phyloP scores from a whole-genome alignment of 1,284 basidiomycete species.

The Microbotryum silenes-acaulis region DNA sequence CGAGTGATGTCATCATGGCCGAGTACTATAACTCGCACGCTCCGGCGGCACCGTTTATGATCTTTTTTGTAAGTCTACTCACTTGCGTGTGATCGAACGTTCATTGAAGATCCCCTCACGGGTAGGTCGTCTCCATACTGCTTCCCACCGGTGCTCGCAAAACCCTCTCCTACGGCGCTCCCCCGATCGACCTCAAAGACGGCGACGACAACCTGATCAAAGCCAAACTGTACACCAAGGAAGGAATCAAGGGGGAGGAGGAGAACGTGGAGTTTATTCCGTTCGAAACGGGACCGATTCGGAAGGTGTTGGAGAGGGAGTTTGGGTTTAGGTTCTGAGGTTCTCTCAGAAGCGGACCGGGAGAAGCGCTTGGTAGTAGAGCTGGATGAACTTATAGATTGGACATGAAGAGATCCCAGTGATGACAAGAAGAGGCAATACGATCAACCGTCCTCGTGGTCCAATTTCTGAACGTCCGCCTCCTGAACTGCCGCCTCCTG shows the following conservation, averaged over 20 bases:
- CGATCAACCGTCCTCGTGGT: too few species aligned
- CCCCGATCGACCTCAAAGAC: constrained; percentile 13
- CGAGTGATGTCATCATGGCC: constrained; percentile 13
- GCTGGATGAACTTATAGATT: too few species aligned
- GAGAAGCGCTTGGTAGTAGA: too few species aligned
- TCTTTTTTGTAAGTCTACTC: too few species aligned
- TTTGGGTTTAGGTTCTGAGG: constrained; percentile 16
- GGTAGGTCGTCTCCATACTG: constrained; percentile 14
- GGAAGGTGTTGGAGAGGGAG: constrained; percentile 14
- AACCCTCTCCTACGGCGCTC: constrained; percentile 18
- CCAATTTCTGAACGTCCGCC: too few species aligned
- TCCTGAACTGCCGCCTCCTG: too few species aligned
- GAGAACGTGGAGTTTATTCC: constrained; percentile 18
- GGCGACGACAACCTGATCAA: constrained; percentile 5
- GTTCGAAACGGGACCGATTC: constrained; percentile 17
- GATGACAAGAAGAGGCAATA: too few species aligned
- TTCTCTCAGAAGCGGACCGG: too few species aligned
- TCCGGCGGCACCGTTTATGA: too few species aligned
- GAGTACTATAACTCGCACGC: constrained; percentile 2
- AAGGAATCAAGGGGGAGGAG: constrained; percentile 23
- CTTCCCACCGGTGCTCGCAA: constrained; percentile 15
- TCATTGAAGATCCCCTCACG: background rate
- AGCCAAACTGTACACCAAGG: constrained; percentile 29
- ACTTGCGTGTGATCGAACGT: background rate
- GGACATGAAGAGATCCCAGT: too few species aligned